Evolutionary conservation across 257 asterid genomes (phyloP).

Genomic region (Capsicum baccatum): DNA sequence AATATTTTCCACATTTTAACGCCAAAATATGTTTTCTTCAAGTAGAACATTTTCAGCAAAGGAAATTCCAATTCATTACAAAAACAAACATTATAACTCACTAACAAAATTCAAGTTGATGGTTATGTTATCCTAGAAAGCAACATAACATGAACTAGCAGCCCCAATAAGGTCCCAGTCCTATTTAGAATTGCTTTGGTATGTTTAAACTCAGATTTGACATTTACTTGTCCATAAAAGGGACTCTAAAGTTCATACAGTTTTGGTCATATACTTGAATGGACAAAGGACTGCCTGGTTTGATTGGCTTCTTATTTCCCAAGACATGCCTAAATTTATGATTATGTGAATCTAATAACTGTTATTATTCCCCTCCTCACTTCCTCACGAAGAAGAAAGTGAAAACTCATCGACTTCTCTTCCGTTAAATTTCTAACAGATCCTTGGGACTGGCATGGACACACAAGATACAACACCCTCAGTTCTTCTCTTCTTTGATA

Average conservation of each 20-base stretch:
- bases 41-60: background rate
- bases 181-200: background rate
- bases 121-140: background rate
- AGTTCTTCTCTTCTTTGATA: slow-evolving; percentile 91
- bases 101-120: background rate
- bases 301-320: background rate
- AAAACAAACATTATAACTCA: background rate
- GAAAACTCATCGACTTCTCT: background rate
- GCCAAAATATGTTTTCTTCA: slow-evolving; percentile 8
- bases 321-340: slow-evolving; percentile 13
- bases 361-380: background rate
- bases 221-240: background rate
- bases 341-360: background rate
- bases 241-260: background rate
- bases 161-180: background rate
- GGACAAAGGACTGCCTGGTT: background rate
- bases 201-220: background rate
- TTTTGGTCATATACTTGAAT: background rate
- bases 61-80: background rate
- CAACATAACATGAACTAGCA: background rate
- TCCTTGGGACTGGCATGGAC: slow-evolving; percentile 99
- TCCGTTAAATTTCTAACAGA: slow-evolving; percentile 53
- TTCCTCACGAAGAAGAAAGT: background rate
- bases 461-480: slow-evolving; percentile 97
- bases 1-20: background rate